Evolutionary conservation across 768 basidiomycete species (phyloP).

Genomic region (Lactarius vividus): DNA sequence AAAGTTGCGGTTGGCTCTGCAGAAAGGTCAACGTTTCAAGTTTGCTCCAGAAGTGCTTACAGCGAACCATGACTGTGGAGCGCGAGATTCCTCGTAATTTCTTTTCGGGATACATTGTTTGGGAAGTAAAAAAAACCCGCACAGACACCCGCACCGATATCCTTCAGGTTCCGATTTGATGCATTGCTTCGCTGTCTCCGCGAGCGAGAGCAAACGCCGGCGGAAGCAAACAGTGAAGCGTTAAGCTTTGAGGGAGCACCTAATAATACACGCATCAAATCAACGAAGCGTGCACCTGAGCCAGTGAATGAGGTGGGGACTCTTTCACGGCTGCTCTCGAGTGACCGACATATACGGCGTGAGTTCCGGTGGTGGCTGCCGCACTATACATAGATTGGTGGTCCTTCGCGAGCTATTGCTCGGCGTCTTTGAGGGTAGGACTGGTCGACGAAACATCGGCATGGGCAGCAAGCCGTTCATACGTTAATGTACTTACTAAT

Average conservation of each 20-base stretch:
- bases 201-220: constrained; percentile 50
- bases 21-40: constrained; percentile 3
- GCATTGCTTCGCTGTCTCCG: constrained; percentile 36
- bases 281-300: constrained; percentile 45
- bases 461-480: constrained; percentile 35
- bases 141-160: constrained; percentile 49
- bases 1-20: background rate
- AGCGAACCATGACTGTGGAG: constrained; percentile 54
- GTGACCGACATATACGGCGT: constrained; percentile 48
- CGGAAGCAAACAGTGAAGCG: constrained; percentile 43
- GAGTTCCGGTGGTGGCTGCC: constrained; percentile 5
- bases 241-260: constrained; percentile 45
- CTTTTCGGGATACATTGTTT: constrained; percentile 35
- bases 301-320: constrained; percentile 47
- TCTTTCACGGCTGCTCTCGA: constrained; percentile 44
- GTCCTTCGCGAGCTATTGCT: constrained; percentile 33
- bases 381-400: constrained; percentile 33
- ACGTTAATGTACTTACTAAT: background rate
- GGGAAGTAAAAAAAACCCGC: constrained; percentile 11
- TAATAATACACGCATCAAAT: constrained; percentile 59
- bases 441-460: constrained; percentile 38
- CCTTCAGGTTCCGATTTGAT: background rate
- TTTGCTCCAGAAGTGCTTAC: constrained; percentile 33
- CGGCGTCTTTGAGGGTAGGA: constrained; percentile 42
- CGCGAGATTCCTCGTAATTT: constrained; percentile 56